A percentile compares a stretch with the other conserved stretches of the same genome.
These are phyloP conservation scores for Jatropha podagrica DNA, from an alignment of 441 rosid species.

Conservation along the genomic window DNA sequence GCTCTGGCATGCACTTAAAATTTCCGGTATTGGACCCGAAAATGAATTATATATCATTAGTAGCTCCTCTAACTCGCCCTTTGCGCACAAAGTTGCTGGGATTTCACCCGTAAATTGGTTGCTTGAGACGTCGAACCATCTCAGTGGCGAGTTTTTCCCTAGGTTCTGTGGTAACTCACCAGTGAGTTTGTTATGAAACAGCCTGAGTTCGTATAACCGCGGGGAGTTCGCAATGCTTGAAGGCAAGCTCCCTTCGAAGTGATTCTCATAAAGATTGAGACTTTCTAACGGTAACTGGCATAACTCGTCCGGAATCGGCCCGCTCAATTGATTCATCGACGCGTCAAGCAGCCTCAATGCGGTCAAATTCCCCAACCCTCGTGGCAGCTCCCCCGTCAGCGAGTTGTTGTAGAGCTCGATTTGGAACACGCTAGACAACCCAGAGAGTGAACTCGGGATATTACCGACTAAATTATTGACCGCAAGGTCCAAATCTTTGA, in stretches of 20 bases:
- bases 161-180: slow-evolving; percentile 70
- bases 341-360: slow-evolving; percentile 71
- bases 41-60: slow-evolving; percentile 64
- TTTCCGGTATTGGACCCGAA: slow-evolving; percentile 67
- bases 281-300: slow-evolving; percentile 66
- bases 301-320: slow-evolving; percentile 73
- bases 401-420: slow-evolving; percentile 96
- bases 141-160: slow-evolving; percentile 72
- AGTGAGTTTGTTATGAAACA: slow-evolving; percentile 61
- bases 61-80: slow-evolving; percentile 72
- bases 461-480: slow-evolving; percentile 59
- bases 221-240: slow-evolving; percentile 62
- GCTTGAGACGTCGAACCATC: slow-evolving; percentile 70
- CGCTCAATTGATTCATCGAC: slow-evolving; percentile 74
- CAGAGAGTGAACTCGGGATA: slow-evolving; percentile 70
- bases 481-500: slow-evolving; percentile 85
- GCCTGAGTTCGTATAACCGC: slow-evolving; percentile 65
- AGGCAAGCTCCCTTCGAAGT: slow-evolving; percentile 64
- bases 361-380: slow-evolving; percentile 56
- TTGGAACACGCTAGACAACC: slow-evolving; percentile 61
- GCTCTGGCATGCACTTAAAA: slow-evolving; percentile 57
- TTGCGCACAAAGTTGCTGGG: slow-evolving; percentile 60
- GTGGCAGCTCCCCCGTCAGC: slow-evolving; percentile 69
- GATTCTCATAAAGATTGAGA: slow-evolving; percentile 80
- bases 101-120: slow-evolving; percentile 66